Conservation (phyloP, 2,329 filamentous ascomycete species). For the Thelonectria discophora region DNA sequence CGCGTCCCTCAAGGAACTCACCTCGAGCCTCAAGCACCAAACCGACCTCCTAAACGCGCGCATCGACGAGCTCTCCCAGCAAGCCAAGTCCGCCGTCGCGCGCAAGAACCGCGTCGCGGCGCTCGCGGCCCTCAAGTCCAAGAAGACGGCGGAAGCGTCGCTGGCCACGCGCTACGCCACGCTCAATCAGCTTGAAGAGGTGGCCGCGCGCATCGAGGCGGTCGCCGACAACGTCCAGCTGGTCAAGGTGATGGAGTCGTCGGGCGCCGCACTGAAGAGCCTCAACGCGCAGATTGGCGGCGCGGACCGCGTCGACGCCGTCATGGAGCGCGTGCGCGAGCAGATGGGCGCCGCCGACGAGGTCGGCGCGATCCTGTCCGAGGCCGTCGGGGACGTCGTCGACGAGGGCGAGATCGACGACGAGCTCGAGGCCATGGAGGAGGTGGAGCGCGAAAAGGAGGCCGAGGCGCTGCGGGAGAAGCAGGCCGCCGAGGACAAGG, state of each 20-base stretch:
- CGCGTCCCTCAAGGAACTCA: constrained; percentile 82
- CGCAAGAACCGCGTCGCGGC: constrained; percentile 79
- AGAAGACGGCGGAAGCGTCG: constrained; percentile 81
- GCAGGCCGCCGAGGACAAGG: constrained; percentile 52
- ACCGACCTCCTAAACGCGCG: constrained; percentile 73
- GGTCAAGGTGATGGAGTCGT: constrained; percentile 82
- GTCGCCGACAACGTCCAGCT: constrained; percentile 86
- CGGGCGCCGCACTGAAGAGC: constrained; percentile 73
- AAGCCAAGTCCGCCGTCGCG: constrained; percentile 75
- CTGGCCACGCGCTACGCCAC: constrained; percentile 77
- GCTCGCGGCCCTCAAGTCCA: constrained; percentile 80
- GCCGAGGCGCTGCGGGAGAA: constrained; percentile 57
- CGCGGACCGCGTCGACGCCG: constrained; percentile 75
- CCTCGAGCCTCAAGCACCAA: constrained; percentile 77
- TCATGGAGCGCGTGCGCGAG: constrained; percentile 78
- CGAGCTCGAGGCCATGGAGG: constrained; percentile 81
- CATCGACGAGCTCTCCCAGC: constrained; percentile 69
- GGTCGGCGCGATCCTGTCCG: constrained; percentile 78
- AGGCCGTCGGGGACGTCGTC: constrained; percentile 62
- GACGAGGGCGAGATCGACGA: constrained; percentile 89
- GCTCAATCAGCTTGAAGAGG: constrained; percentile 82
- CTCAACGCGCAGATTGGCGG: constrained; percentile 84
- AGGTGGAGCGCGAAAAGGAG: constrained; percentile 63
- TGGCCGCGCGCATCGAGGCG: constrained; percentile 84
- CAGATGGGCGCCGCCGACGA: constrained; percentile 87